Conservation (phyloP, 257 asterid species). For the Nyctanthes arbortristis region DNA sequence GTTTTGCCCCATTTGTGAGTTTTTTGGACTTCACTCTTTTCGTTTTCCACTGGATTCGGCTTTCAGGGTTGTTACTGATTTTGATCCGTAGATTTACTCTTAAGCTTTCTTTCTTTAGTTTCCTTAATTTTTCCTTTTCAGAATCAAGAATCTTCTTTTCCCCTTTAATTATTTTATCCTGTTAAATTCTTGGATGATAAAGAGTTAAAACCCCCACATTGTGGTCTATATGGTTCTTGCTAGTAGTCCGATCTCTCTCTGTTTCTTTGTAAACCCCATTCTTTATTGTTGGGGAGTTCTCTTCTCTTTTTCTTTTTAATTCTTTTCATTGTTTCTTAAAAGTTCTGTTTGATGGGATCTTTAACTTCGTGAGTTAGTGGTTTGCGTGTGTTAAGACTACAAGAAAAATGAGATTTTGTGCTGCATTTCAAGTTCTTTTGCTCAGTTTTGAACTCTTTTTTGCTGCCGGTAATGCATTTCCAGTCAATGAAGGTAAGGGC, state of each 20-base stretch:
- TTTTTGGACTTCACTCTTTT: slow-evolving; percentile 29
- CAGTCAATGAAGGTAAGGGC: slow-evolving; percentile 61
- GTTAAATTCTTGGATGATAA: slow-evolving; percentile 22
- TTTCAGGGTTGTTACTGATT: slow-evolving; percentile 52
- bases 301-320: slow-evolving; percentile 10
- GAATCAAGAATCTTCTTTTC: slow-evolving; percentile 33
- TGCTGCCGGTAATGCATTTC: slow-evolving; percentile 52
- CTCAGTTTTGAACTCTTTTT: slow-evolving; percentile 41
- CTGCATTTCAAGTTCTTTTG: slow-evolving; percentile 40
- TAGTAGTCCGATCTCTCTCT: slow-evolving; percentile 4
- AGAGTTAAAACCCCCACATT: slow-evolving; percentile 15
- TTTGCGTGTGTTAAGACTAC: slow-evolving; percentile 18
- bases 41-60: slow-evolving; percentile 38
- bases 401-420: slow-evolving; percentile 43
- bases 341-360: slow-evolving; percentile 30
- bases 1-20: slow-evolving; percentile 37
- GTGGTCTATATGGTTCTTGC: slow-evolving; percentile 17
- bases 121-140: background rate
- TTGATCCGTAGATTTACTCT: slow-evolving; percentile 50
- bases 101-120: slow-evolving; percentile 34
- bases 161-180: slow-evolving; percentile 20
- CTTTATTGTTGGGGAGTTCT: background rate
- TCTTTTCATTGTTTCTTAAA: slow-evolving; percentile 4
- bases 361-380: slow-evolving; percentile 27
- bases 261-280: too few species aligned